A percentile compares a stretch with the other conserved stretches of the same genome.
Conservation (phyloP, 2,329 filamentous ascomycete species). For the Metarhizium humberi region DNA sequence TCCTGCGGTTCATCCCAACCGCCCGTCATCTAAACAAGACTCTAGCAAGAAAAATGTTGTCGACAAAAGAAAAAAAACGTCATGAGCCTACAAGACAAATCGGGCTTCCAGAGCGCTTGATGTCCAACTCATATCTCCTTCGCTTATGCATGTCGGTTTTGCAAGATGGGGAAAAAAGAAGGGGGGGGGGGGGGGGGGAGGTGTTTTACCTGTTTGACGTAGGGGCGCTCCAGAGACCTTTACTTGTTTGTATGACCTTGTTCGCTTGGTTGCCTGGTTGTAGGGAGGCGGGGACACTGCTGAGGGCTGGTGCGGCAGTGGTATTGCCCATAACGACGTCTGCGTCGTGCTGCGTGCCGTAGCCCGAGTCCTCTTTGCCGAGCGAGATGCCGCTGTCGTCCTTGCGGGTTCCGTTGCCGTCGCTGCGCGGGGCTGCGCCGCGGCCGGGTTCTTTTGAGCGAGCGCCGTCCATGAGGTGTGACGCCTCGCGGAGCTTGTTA, state of each 20-base stretch:
- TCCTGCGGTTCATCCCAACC: neutral
- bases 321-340: constrained; percentile 39
- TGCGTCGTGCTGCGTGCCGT: constrained; percentile 31
- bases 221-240: constrained; percentile 47
- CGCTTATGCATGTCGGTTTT: neutral
- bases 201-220: constrained; percentile 18
- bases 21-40: neutral
- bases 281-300: constrained; percentile 38
- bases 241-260: constrained; percentile 53
- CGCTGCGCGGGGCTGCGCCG: constrained; percentile 15
- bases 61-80: neutral
- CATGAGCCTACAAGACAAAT: neutral
- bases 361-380: constrained; percentile 37
- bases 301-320: constrained; percentile 25
- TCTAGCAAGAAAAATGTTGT: neutral
- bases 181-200: too few relatives aligned
- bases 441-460: constrained; percentile 39
- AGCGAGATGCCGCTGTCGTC: constrained; percentile 37
- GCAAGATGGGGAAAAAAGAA: neutral
- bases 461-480: constrained; percentile 48
- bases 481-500: constrained; percentile 59
- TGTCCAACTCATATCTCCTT: neutral
- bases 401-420: constrained; percentile 18
- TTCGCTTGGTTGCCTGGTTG: constrained; percentile 46
- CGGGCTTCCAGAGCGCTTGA: neutral